These are phyloP conservation scores for Blastocystis sp. DNA, from an alignment of 352 stramenopile species.

Conservation along the genomic window DNA sequence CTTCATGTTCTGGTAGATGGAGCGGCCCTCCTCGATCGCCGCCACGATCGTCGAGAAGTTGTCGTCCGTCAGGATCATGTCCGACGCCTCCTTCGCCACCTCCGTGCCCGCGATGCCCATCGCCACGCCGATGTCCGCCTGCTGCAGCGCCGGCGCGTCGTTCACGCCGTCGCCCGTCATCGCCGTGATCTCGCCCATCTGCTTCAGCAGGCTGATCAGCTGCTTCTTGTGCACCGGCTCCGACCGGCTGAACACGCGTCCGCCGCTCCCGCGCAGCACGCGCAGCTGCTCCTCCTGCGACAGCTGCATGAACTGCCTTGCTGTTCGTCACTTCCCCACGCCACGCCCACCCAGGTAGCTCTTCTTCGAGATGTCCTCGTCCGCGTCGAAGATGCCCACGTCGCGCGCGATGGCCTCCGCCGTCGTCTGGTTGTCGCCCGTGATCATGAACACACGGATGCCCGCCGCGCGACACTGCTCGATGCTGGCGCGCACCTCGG, in stretches of 20 bases:
- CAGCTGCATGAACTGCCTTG: neutral
- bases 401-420: conserved; percentile 87
- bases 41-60: conserved; percentile 98
- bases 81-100: conserved; percentile 91
- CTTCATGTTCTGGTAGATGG: conserved; percentile 92
- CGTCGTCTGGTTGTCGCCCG: conserved; percentile 95
- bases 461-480: conserved; percentile 87
- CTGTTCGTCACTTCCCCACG: neutral
- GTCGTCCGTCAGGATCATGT: conserved; percentile 98
- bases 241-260: conserved; percentile 79
- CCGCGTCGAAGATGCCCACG: conserved; percentile 87
- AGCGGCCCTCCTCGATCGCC: conserved; percentile 79
- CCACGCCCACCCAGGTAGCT: neutral
- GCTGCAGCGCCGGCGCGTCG: conserved; percentile 80
- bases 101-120: conserved; percentile 97
- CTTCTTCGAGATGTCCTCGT: conserved; percentile 32
- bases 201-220: conserved; percentile 85
- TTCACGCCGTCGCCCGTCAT: conserved; percentile 98
- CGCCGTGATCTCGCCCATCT: conserved; percentile 83
- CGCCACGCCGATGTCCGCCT: conserved; percentile 85
- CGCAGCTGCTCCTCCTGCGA: neutral
- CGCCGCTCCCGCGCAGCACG: neutral
- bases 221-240: conserved; percentile 96
- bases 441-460: conserved; percentile 96
- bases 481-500: conserved; percentile 92